Evolutionary conservation across 345 rosid species (phyloP).

Genomic region (Psidium guajava): DNA sequence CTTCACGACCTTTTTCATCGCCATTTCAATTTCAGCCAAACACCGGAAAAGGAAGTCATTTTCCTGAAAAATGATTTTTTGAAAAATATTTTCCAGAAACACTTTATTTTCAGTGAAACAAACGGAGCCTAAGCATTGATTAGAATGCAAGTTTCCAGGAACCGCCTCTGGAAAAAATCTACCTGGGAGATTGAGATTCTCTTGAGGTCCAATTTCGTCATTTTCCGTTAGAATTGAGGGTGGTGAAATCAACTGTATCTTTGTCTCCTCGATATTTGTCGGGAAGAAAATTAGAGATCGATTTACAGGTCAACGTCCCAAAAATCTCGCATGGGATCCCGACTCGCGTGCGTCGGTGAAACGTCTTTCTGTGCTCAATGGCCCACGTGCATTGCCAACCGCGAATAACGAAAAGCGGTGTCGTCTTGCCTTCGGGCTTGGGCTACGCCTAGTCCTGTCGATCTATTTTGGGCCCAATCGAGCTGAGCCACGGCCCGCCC

Average conservation of each 20-base stretch:
- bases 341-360: neutral
- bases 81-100: no score
- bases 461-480: neutral
- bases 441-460: neutral
- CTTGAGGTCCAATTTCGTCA: neutral
- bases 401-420: neutral
- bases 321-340: neutral
- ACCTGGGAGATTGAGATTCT: neutral
- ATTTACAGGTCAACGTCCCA: neutral
- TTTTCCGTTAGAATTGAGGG: no score
- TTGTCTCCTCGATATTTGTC: neutral
- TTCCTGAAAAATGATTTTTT: no score
- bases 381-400: neutral
- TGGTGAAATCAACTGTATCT: fast-evolving
- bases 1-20: no score
- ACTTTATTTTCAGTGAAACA: no score
- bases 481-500: neutral
- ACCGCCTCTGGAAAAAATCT: neutral
- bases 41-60: no score
- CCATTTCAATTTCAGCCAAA: no score
- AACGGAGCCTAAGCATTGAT: no score
- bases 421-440: neutral
- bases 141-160: neutral
- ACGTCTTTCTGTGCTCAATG: neutral
- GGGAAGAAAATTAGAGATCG: fast-evolving